Percentiles rank a stretch among this genome's conserved stretches.
Conservation (phyloP, 2,329 filamentous ascomycete species). For the Fusarium sp. region DNA sequence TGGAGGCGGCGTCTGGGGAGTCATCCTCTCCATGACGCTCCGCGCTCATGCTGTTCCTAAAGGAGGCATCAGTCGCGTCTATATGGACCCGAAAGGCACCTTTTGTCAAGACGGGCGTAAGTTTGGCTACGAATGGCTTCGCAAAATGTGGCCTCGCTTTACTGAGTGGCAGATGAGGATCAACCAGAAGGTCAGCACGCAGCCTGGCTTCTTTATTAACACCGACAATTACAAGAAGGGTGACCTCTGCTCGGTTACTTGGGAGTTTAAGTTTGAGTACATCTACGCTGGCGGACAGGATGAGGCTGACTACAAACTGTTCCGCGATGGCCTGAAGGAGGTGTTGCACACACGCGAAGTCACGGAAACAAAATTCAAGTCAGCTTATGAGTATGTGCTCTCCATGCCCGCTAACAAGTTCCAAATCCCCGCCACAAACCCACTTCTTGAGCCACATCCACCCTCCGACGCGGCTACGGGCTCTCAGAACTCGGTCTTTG, state of each 20-base stretch:
- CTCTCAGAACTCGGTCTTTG: slow-evolving; percentile 10
- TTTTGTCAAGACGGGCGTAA: not conserved
- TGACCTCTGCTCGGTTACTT: not conserved
- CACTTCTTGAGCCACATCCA: not conserved
- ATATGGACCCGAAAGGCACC: not conserved
- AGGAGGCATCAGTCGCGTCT: slow-evolving; percentile 3
- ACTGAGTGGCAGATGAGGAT: not conserved
- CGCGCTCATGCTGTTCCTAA: not conserved
- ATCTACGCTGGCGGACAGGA: not conserved
- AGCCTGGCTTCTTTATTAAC: slow-evolving; percentile 5
- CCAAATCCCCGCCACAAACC: not conserved
- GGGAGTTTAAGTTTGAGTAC: slow-evolving; percentile 3
- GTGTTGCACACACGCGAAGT: not conserved
- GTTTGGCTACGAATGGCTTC: slow-evolving; percentile 2
- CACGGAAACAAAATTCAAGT: not conserved
- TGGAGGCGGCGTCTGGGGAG: slow-evolving; percentile 1
- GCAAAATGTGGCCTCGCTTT: slow-evolving; percentile 4
- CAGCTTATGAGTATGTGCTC: not conserved
- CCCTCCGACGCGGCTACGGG: slow-evolving; percentile 3
- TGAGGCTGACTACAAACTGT: not conserved
- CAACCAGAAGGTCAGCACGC: slow-evolving; percentile 11
- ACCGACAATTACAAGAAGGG: slow-evolving; percentile 1
- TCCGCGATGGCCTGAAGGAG: not conserved
- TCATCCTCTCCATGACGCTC: slow-evolving; percentile 5
- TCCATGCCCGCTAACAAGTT: slow-evolving; percentile 3